Evolutionary conservation across 176 grass and related monocot genomes (phyloP), one percentile per base, ranked within the genome.

Genomic region (Carex myosuroides): DNA sequence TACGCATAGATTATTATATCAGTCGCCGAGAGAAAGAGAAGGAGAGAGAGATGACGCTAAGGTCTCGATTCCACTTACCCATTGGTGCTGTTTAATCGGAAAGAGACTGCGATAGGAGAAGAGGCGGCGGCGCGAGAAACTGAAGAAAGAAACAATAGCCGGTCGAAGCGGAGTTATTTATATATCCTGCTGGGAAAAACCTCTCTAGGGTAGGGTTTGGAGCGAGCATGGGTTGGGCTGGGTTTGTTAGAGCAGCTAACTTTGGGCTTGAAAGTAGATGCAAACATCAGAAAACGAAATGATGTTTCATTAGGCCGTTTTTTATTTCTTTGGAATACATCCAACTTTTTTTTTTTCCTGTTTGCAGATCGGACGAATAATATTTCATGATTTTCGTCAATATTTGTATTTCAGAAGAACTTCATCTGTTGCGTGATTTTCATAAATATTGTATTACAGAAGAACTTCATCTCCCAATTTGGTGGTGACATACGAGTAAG

Each of bases 81-180:
- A 94, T 94, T 29, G 60, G 44, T 24, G 66, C 0, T 32, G 73
- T 55, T 6, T 52, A 57, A 33, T 17, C 50, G 13, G 85, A 70
- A 70, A 63, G 57, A 44, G 33, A 41, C 20, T 42, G 53, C 75
- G 30, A 24, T 30, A 33, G 62, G 46, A 80, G 60, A 62, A 53
- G 80, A 66, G 83, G 83, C 70, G 58, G 91, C 86, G 84, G 85
- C 64, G 22, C 17, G 32, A 7, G 58, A 42, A 91, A 85, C 82
- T 67, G 16, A 71, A 60, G 61, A 46, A 66, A 53, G 64, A 89
- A 80, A 9, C 12, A 3, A 4, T 0, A 13, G 3, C 0, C 1
- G 0, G 12, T 12, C 8, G 52, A 8, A 18, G 14, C 22, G 26
- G 22, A 6, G 13, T 7, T 78, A 44, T 71, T 44, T 71, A 78